Evolutionary conservation across 768 basidiomycete genomes (phyloP).

Genomic region (Agrocybe pediades): DNA sequence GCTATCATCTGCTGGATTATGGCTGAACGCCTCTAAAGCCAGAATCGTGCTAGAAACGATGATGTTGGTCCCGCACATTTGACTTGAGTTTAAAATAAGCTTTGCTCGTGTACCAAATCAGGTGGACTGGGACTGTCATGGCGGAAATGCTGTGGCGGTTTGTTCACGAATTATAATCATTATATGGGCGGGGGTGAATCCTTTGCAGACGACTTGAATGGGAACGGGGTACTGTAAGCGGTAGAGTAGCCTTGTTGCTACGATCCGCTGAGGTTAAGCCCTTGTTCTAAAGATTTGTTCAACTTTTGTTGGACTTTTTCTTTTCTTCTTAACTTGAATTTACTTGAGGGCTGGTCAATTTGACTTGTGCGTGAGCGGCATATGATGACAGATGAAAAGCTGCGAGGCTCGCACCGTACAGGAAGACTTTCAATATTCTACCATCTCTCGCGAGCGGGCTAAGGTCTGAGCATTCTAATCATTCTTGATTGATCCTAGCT

Average conservation of each 20-base stretch:
- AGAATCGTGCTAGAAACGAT: constrained; percentile 78
- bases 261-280: constrained; percentile 78
- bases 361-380: not conserved
- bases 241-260: constrained; percentile 81
- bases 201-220: constrained; percentile 81
- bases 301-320: constrained; percentile 47
- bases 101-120: constrained; percentile 72
- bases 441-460: constrained; percentile 66
- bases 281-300: constrained; percentile 72
- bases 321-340: constrained; percentile 27
- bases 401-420: constrained; percentile 68
- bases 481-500: constrained; percentile 64
- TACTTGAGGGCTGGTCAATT: constrained; percentile 44
- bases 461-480: constrained; percentile 80
- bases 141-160: constrained; percentile 57
- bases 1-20: constrained; percentile 85
- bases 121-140: constrained; percentile 45
- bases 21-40: constrained; percentile 85
- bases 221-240: constrained; percentile 75
- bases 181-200: constrained; percentile 73
- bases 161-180: constrained; percentile 61
- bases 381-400: constrained; percentile 50
- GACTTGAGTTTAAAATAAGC: constrained; percentile 67
- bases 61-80: constrained; percentile 70
- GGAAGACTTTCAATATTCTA: constrained; percentile 27